Base-by-base conservation (phyloP, 805 yeast species). In the Metschnikowia chrysomelidarum region DNA sequence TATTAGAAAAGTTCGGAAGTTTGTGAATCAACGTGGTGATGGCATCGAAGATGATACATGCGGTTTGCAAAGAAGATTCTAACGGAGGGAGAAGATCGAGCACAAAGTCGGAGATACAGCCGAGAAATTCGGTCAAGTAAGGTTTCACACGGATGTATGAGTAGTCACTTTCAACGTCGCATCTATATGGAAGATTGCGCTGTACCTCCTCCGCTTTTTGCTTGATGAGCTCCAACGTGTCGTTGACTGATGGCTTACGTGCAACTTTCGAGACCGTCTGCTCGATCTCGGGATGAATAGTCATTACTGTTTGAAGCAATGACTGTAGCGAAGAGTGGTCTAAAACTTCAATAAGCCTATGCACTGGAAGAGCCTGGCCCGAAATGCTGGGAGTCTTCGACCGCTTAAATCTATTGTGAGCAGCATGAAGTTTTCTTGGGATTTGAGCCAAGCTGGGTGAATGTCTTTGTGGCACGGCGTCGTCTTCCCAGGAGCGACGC, bases 131-230 rank as follows among this genome's bases (percentile, higher is more conserved):
- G 40, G 75, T 74, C 43, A 85, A 71, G 39, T 67, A 60, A 5
- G 82, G 75, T 50, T 83, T 78, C 23, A 87, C 84, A 38, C 95
- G 69, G 38, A 83, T 60, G 55, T 77, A 87, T 4, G 89, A 78
- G 53, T 87, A 87, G 56, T 87, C 95, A 30, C 83, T 76, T 23
- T 73, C 67, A 7, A 72, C 67, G 48, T 84, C 88, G 44, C 86
- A 87, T 46, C 80, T 80, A 56, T 83, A 86, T 1, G 96, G 96
- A 45, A 87, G 59, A 40, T 72, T 69, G 7, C 56, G 55, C 14
- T 62, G 49, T 18, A 85, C 73, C 4, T 51, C 53, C 14, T 67
- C 54, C 30, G 74, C 61, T 49, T 78, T 76, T 5, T 53, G 48
- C 24, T 62, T 56, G 34, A 87, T 63, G 26, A 76, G 64, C 8